phyloP scores from a whole-genome alignment of 768 basidiomycete genomes.

The Auricularia sp. region DNA sequence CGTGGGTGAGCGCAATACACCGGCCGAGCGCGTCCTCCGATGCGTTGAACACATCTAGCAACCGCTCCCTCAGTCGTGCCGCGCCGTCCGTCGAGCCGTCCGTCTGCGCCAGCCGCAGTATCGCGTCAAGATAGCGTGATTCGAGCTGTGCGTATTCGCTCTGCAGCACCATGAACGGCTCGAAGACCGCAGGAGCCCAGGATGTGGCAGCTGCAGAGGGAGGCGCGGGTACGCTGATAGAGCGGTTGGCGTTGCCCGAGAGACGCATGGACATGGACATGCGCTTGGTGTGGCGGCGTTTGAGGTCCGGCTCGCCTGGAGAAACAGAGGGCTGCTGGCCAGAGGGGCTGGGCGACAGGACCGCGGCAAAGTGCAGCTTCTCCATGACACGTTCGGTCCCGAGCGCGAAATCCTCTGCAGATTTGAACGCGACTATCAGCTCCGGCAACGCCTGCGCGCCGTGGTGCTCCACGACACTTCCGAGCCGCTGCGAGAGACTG shows the following conservation, averaged over 20 bases:
- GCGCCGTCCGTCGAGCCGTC: conserved; percentile 36
- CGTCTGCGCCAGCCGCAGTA: conserved; percentile 33
- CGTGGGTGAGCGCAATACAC: conserved; percentile 76
- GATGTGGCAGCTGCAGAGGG: conserved; percentile 4
- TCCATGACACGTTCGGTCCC: conserved; percentile 68
- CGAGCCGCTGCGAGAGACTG: conserved; percentile 68
- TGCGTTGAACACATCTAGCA: conserved; percentile 61
- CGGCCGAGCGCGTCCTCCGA: conserved; percentile 75
- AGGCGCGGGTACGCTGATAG: conserved; percentile 27
- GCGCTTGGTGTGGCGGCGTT: conserved; percentile 45
- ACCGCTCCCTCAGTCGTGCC: conserved; percentile 62
- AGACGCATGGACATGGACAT: conserved; percentile 57
- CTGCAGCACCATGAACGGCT: conserved; percentile 89
- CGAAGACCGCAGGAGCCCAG: conserved; percentile 90
- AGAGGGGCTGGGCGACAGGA: conserved; percentile 10
- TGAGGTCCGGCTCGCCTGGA: conserved; percentile 23
- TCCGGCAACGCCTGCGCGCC: conserved; percentile 54
- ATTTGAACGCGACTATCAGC: conserved; percentile 59
- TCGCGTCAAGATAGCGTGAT: conserved; percentile 52
- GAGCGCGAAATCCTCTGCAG: conserved; percentile 76
- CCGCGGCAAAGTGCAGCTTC: conserved; percentile 41
- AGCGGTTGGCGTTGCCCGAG: conserved; percentile 19
- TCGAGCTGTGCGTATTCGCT: conserved; percentile 76
- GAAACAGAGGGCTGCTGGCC: conserved; percentile 13
- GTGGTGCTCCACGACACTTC: conserved; percentile 55